Evolutionary conservation across 2,329 filamentous ascomycete genomes (phyloP), one percentile per base, ranked within the genome.

Genomic region (Trichoderma pleuroti): DNA sequence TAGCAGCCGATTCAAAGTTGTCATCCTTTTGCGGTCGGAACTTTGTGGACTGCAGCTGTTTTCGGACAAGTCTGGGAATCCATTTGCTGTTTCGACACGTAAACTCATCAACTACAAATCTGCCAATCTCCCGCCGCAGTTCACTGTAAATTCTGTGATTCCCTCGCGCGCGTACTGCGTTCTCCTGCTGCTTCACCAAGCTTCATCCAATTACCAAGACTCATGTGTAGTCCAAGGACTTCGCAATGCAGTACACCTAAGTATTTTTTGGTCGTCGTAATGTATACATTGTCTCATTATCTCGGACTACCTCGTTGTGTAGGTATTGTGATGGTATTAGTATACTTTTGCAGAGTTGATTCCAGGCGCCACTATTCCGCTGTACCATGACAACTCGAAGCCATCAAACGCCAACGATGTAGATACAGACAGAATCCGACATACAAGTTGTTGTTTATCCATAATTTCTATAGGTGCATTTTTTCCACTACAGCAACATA

Each of bases 401-500:
- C 39, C 39, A 42, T 16, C 39, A n/a, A 42, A 42, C 39, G 39
- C 39, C 39, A 42, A 16, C 39, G 39, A n/a, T 42, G 1, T n/a
- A 1, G 8, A n/a, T 10, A 2, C 8, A 39, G 39, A 42, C 26
- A n/a, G n/a, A n/a, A n/a, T 42, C 39, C 18, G 18, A 16, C 5
- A 10, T 42, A 16, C 16, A 10, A 42, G 10, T 42, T 16, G 18
- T 16, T 2, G 3, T 8, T 10, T n/a, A n/a, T n/a, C 18, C 39
- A n/a, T 42, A n/a, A n/a, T 18, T 42, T 9, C n/a, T 42, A 42
- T 4, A 8, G 39, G 16, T n/a, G 0, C 8, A 42, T 42, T 42
- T 42, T n/a, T n/a, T n/a, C 16, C 8, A 1, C 16, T 42, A 16
- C 0, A 8, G 39, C 0, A 16, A 5, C 0, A 8, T n/a, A n/a